Percentiles rank a stretch among this genome's conserved stretches.
Conservation (phyloP, 805 yeast species). For the Phaffomyces opuntiae region DNA sequence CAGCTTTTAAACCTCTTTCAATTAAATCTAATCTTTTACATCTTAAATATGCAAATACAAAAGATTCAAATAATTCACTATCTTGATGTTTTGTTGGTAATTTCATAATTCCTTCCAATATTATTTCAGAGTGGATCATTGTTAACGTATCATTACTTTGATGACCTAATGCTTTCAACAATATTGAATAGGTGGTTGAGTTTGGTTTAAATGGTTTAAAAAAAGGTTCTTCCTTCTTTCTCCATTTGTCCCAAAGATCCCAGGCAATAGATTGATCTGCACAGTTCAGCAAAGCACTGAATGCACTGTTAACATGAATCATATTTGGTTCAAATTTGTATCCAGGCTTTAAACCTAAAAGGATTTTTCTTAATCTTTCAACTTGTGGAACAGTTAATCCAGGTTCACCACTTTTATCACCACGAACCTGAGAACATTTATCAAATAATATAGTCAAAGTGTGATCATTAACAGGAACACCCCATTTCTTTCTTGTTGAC, state of each 20-base stretch:
- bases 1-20: slow-evolving; percentile 15
- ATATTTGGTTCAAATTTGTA: slow-evolving; percentile 27
- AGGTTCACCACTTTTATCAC: slow-evolving; percentile 6
- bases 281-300: slow-evolving; percentile 38
- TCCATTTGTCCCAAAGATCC: slow-evolving; percentile 29
- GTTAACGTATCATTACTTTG: slow-evolving; percentile 7
- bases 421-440: slow-evolving; percentile 33
- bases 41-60: slow-evolving; percentile 12
- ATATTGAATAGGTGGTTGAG: slow-evolving; percentile 25
- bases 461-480: slow-evolving; percentile 43
- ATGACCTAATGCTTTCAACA: slow-evolving; percentile 18
- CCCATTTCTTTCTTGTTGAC: slow-evolving; percentile 56
- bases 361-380: slow-evolving; percentile 27
- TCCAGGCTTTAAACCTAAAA: slow-evolving; percentile 22
- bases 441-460: slow-evolving; percentile 40
- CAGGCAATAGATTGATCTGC: slow-evolving; percentile 31
- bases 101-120: slow-evolving; percentile 8
- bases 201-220: slow-evolving; percentile 26
- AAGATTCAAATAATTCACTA: slow-evolving; percentile 14
- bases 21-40: slow-evolving; percentile 9
- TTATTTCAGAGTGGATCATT: slow-evolving; percentile 7
- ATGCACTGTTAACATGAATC: slow-evolving; percentile 39
- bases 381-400: slow-evolving; percentile 30
- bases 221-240: slow-evolving; percentile 12
- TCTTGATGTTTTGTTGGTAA: slow-evolving; percentile 13